Conservation (phyloP, 768 basidiomycete genomes). For the Dacryopinax spathularia region DNA sequence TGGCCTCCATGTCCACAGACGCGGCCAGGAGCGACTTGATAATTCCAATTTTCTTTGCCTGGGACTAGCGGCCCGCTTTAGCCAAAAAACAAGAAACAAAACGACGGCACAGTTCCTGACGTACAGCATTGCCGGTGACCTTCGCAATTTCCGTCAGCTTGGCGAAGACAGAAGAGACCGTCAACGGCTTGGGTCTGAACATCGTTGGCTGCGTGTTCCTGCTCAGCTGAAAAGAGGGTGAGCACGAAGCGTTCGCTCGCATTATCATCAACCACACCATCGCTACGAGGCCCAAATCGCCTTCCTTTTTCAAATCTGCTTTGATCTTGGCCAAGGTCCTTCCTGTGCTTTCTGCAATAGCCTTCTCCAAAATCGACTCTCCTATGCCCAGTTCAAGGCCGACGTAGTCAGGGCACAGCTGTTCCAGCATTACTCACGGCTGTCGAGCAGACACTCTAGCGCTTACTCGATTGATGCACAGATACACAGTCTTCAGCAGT, state of each 20-base stretch:
- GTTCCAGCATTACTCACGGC: constrained; percentile 2
- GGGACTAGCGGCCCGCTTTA: constrained; percentile 42
- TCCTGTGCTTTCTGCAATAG: constrained; percentile 91
- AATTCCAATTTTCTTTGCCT: constrained; percentile 86
- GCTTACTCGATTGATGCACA: constrained; percentile 89
- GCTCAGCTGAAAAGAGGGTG: constrained; percentile 49
- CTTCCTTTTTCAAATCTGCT: constrained; percentile 83
- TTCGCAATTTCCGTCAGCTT: constrained; percentile 81
- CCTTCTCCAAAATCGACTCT: constrained; percentile 85
- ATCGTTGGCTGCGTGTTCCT: constrained; percentile 85
- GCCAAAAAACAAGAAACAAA: neutral
- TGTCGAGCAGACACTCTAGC: neutral
- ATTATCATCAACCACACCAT: constrained; percentile 40
- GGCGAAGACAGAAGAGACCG: constrained; percentile 78
- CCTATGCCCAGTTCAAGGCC: constrained; percentile 94
- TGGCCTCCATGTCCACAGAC: constrained; percentile 83
- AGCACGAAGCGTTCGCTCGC: neutral
- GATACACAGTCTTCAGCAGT: constrained; percentile 77
- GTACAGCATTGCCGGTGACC: constrained; percentile 66
- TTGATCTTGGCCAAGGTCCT: constrained; percentile 70
- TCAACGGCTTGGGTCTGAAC: constrained; percentile 86
- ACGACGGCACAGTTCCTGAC: too few relatives aligned
- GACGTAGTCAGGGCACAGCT: constrained; percentile 91
- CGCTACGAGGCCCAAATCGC: constrained; percentile 92
- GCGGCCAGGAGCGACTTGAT: constrained; percentile 89